Evolutionary conservation across 2,329 filamentous ascomycete genomes (phyloP).

Genomic region (Endocalyx cinctus): DNA sequence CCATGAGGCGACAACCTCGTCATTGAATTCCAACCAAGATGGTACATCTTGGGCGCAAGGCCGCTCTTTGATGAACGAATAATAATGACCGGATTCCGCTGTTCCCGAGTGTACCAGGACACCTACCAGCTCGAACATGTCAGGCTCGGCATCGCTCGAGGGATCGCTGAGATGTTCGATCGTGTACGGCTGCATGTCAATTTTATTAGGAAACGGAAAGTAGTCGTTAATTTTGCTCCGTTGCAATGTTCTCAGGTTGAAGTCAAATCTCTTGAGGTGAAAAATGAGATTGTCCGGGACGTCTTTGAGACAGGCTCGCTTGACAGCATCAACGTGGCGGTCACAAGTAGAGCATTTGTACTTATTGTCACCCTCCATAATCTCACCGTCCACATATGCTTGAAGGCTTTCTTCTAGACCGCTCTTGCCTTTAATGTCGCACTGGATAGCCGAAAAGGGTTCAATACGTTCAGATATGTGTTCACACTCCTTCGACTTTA

Average conservation of each 20-base stretch:
- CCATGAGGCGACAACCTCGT: conserved; percentile 74
- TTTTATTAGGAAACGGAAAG: conserved; percentile 77
- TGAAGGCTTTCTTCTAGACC: conserved; percentile 81
- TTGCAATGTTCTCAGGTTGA: conserved; percentile 70
- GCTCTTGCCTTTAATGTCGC: conserved; percentile 89
- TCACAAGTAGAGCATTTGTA: conserved; percentile 94
- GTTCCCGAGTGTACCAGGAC: conserved; percentile 90
- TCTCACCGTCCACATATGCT: conserved; percentile 93
- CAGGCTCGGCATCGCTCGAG: conserved; percentile 51
- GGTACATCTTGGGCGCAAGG: conserved; percentile 45
- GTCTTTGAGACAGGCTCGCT: conserved; percentile 85
- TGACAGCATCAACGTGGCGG: conserved; percentile 86
- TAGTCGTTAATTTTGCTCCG: conserved; percentile 93
- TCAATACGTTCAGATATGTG: conserved; percentile 91
- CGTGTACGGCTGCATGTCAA: conserved; percentile 88
- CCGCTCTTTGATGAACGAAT: conserved; percentile 86
- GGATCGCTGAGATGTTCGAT: conserved; percentile 74
- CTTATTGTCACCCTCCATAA: conserved; percentile 97
- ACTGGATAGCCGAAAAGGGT: conserved; percentile 90
- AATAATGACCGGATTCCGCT: conserved; percentile 93
- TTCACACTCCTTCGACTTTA: conserved; percentile 89
- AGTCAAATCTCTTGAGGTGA: conserved; percentile 85
- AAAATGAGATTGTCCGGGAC: conserved; percentile 93
- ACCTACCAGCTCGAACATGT: conserved; percentile 90
- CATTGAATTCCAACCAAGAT: conserved; percentile 90